A percentile compares a stretch with the other conserved stretches of the same genome.
Evolutionary conservation across 495 filamentous ascomycete species (phyloP).

Genomic region (Aspergillus hancockii): DNA sequence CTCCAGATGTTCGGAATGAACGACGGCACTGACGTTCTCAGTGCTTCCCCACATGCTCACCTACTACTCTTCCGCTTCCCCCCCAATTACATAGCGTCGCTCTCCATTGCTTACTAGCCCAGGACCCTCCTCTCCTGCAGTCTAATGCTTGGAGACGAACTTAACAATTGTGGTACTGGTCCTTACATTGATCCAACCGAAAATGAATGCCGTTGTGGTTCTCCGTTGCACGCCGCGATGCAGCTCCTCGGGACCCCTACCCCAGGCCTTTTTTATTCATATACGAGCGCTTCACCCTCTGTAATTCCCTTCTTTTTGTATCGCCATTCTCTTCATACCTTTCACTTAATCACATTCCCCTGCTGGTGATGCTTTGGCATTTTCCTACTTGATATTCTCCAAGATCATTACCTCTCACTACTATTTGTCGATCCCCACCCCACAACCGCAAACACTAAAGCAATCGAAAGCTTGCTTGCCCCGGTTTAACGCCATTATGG

Average conservation of each 20-base stretch:
- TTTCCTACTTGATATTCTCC: not conserved
- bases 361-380: slow-evolving; percentile 13
- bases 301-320: slow-evolving; percentile 14
- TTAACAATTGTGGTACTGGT: slow-evolving; percentile 1
- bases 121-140: not conserved
- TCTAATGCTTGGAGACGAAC: slow-evolving; percentile 11
- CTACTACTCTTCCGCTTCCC: not conserved
- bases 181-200: slow-evolving; percentile 41
- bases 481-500: slow-evolving; percentile 32
- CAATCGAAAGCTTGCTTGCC: slow-evolving; percentile 8
- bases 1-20: slow-evolving; percentile 23
- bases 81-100: slow-evolving; percentile 6
- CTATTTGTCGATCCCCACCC: slow-evolving; percentile 11
- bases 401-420: slow-evolving; percentile 1
- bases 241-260: slow-evolving; percentile 26
- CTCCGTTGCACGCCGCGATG: slow-evolving; percentile 26
- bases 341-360: not conserved
- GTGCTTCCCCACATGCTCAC: slow-evolving; percentile 18
- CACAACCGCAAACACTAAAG: not conserved
- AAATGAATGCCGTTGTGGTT: slow-evolving; percentile 43
- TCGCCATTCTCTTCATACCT: slow-evolving; percentile 8
- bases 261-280: slow-evolving; percentile 30
- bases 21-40: slow-evolving; percentile 27
- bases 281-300: slow-evolving; percentile 26
- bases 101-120: slow-evolving; percentile 10